Evolutionary conservation across 108 stramenopile genomes (phyloP).

Genomic region (Nitzschia inconspicua): DNA sequence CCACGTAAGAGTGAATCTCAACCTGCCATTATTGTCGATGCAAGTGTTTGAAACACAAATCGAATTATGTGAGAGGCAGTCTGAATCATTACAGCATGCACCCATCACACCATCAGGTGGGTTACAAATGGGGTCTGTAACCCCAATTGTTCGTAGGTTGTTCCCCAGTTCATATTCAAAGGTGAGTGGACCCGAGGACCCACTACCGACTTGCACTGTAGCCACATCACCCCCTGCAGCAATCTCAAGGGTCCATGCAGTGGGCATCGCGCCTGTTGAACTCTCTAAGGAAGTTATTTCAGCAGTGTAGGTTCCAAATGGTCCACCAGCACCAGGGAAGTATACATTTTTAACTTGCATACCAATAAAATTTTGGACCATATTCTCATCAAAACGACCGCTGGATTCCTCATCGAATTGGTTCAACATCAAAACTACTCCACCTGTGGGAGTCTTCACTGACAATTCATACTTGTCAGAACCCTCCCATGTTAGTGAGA

Average conservation of each 20-base stretch:
- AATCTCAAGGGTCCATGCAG: conserved; percentile 16
- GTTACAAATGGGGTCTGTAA: neutral
- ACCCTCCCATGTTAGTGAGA: conserved; percentile 26
- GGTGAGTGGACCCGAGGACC: neutral
- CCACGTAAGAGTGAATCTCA: conserved; percentile 25
- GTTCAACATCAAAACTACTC: neutral
- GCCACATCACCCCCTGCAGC: conserved; percentile 2
- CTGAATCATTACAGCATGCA: conserved; percentile 16
- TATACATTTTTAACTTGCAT: conserved; percentile 31
- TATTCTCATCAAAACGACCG: conserved; percentile 9
- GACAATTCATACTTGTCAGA: conserved; percentile 18
- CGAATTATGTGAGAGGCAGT: conserved; percentile 1
- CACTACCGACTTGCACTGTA: conserved; percentile 3
- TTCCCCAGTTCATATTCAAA: neutral
- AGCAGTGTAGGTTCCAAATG: conserved; percentile 9
- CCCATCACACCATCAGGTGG: neutral
- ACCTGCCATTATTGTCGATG: conserved; percentile 14
- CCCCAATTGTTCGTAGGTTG: too few species aligned
- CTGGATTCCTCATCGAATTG: conserved; percentile 13
- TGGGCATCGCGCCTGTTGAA: neutral
- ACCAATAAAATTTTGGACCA: conserved; percentile 11
- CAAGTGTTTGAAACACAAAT: conserved; percentile 13
- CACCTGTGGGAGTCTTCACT: conserved; percentile 16
- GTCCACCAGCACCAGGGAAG: conserved; percentile 9
- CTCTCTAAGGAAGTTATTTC: neutral